Conservation (phyloP, 169 alveolate species). For the Pseudocohnilembus persalinus region DNA sequence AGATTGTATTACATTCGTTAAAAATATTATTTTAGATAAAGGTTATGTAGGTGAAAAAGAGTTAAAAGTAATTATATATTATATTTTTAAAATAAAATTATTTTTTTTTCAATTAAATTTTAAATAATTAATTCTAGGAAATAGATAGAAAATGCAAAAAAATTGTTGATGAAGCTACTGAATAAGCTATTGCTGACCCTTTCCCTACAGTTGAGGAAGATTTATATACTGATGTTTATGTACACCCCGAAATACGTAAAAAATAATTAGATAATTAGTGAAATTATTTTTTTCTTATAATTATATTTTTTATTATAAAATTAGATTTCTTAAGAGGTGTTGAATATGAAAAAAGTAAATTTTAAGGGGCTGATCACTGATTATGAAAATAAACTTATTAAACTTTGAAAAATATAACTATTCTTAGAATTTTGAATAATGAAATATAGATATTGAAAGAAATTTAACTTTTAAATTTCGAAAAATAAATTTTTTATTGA, state of each 20-base stretch:
- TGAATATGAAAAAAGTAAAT: constrained; percentile 33
- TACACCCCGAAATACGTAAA: constrained; percentile 37
- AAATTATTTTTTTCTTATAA: not conserved
- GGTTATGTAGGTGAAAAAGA: constrained; percentile 47
- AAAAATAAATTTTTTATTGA: too few relatives aligned
- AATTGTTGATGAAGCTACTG: constrained; percentile 46
- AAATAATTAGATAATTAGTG: not conserved
- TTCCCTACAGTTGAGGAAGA: constrained; percentile 49
- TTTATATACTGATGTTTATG: constrained; percentile 51
- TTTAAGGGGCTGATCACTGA: too few relatives aligned
- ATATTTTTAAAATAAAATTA: constrained; percentile 10
- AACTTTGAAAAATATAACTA: too few relatives aligned
- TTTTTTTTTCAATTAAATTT: constrained; percentile 2
- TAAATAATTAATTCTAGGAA: not conserved
- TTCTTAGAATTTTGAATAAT: too few relatives aligned
- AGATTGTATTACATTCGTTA: constrained; percentile 62
- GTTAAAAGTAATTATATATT: constrained; percentile 36
- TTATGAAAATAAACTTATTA: too few relatives aligned
- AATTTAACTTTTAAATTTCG: too few relatives aligned
- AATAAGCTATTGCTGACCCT: constrained; percentile 54
- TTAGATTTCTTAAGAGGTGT: constrained; percentile 49
- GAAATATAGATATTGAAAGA: too few relatives aligned
- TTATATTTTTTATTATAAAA: not conserved
- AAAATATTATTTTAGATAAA: constrained; percentile 46
- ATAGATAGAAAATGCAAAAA: constrained; percentile 43